Evolutionary conservation across 441 rosid genomes (phyloP).

Genomic region (Syzygium syzygioides): DNA sequence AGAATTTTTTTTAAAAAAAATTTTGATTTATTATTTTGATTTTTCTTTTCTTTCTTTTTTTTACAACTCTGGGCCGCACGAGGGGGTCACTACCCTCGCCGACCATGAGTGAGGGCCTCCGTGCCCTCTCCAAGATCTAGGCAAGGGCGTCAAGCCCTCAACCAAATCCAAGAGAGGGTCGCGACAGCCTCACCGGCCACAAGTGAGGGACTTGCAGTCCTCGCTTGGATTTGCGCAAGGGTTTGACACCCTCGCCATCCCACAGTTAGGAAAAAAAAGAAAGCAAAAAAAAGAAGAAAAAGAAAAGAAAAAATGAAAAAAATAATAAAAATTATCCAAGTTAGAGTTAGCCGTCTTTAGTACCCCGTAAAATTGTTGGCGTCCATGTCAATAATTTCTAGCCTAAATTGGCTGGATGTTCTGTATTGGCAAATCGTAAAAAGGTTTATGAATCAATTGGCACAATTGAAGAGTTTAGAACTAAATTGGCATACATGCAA

Average conservation of each 20-base stretch:
- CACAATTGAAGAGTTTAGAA: neutral
- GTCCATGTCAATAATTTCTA: neutral
- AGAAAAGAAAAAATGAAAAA: neutral
- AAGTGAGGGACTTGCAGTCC: neutral
- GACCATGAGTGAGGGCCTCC: too few species aligned
- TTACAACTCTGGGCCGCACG: too few species aligned
- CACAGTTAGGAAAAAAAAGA: neutral
- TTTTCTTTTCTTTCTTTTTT: too few species aligned
- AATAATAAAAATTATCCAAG: neutral
- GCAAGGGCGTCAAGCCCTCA: too few species aligned
- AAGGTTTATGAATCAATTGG: neutral
- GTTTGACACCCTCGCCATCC: neutral
- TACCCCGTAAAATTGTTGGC: rapidly evolving
- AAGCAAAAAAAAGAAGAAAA: neutral
- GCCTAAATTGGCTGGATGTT: neutral
- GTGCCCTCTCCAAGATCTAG: too few species aligned
- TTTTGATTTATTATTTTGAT: too few species aligned
- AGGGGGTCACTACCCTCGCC: too few species aligned
- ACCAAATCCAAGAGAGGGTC: too few species aligned
- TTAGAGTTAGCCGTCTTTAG: neutral
- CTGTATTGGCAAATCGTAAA: neutral
- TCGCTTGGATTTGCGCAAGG: neutral
- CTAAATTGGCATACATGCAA: neutral
- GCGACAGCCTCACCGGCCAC: too few species aligned
- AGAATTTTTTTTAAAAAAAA: neutral